Percentiles rank a stretch among this genome's conserved stretches.
Conservation (phyloP, 2,329 filamentous ascomycete species). For the Xylariaceae sp. region DNA sequence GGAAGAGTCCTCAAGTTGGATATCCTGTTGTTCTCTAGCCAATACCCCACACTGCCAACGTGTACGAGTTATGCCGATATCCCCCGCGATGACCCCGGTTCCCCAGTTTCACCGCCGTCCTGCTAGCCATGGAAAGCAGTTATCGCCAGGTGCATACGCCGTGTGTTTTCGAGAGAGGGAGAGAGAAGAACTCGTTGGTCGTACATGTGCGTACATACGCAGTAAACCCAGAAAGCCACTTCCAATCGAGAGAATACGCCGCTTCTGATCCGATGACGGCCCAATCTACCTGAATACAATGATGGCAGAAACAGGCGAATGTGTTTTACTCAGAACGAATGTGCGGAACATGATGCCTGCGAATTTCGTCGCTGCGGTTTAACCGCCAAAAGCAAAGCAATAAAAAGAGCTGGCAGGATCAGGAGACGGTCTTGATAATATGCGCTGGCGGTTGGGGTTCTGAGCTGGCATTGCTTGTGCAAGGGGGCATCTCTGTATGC, state of each 20-base stretch:
- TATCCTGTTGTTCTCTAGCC: constrained; percentile 24
- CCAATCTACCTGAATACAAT: constrained; percentile 17
- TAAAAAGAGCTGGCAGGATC: not conserved
- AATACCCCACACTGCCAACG: constrained; percentile 25
- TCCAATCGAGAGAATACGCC: constrained; percentile 16
- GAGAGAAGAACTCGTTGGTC: not conserved
- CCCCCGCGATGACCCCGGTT: constrained; percentile 24
- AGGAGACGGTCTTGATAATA: constrained; percentile 14
- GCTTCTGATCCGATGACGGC: constrained; percentile 17
- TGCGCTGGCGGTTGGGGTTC: constrained; percentile 19
- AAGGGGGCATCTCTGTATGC: constrained; percentile 10
- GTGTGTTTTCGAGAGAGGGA: not conserved
- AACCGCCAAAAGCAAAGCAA: constrained; percentile 10
- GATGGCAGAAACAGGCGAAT: not conserved
- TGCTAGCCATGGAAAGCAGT: constrained; percentile 24
- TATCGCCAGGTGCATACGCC: constrained; percentile 22
- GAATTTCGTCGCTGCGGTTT: not conserved
- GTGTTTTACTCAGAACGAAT: no score
- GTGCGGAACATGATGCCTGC: not conserved
- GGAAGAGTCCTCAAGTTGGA: constrained; percentile 25
- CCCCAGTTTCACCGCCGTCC: constrained; percentile 21
- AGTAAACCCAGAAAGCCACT: constrained; percentile 11
- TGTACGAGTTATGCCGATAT: constrained; percentile 27
- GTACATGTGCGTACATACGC: not conserved
- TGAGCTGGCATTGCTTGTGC: constrained; percentile 17